A percentile compares a stretch with the other conserved stretches of the same genome.
These are phyloP conservation scores for Aschersonia sp. DNA, from an alignment of 2,329 filamentous ascomycete genomes.

Conservation along the genomic window DNA sequence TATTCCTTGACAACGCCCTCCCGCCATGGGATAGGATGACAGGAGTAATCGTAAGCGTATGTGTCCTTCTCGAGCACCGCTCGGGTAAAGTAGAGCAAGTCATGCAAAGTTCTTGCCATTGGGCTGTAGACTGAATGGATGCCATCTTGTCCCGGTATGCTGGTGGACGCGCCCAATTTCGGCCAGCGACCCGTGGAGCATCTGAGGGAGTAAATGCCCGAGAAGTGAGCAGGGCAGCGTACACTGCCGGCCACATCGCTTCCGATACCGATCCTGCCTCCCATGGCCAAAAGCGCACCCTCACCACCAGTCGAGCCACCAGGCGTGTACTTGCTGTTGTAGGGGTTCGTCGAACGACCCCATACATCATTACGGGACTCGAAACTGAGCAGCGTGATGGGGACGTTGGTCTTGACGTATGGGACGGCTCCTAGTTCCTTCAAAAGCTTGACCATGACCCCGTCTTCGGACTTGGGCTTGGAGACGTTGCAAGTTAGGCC, in stretches of 20 bases:
- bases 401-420: constrained; percentile 86
- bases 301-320: constrained; percentile 86
- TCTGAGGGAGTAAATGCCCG: constrained; percentile 73
- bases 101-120: constrained; percentile 76
- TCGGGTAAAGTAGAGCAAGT: constrained; percentile 73
- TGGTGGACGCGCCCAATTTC: constrained; percentile 69
- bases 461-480: constrained; percentile 54
- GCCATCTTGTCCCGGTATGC: constrained; percentile 86
- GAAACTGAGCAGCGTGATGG: constrained; percentile 75
- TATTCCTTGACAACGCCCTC: constrained; percentile 44
- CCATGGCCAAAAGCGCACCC: constrained; percentile 65
- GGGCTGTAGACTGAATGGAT: constrained; percentile 81
- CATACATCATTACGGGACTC: constrained; percentile 69
- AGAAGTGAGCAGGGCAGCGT: constrained; percentile 74
- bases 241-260: constrained; percentile 87
- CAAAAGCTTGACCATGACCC: constrained; percentile 57
- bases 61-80: constrained; percentile 67
- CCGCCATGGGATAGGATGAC: constrained; percentile 76
- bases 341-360: constrained; percentile 71
- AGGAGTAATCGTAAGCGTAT: constrained; percentile 78
- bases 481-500: constrained; percentile 63
- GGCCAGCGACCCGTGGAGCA: constrained; percentile 88
- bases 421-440: constrained; percentile 83
- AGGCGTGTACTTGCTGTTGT: constrained; percentile 71
- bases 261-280: constrained; percentile 77